Evolutionary conservation across 2,329 filamentous ascomycete genomes (phyloP).

Genomic region (Fusarium brevicatenulatum): DNA sequence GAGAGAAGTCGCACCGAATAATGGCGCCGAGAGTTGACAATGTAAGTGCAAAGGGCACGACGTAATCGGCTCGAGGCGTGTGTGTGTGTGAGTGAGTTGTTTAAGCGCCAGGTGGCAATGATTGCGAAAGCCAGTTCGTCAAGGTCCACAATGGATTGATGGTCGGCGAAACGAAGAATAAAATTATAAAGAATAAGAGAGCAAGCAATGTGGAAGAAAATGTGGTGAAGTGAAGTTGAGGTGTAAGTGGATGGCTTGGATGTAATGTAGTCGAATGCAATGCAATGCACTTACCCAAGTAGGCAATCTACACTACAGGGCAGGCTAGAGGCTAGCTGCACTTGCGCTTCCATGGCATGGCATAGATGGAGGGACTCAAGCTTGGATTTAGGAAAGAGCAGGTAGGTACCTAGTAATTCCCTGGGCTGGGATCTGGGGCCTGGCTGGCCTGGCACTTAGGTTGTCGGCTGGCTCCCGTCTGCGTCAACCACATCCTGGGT

Average conservation of each 20-base stretch:
- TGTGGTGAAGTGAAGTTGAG: conserved; percentile 13
- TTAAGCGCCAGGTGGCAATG: background rate
- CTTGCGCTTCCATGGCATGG: conserved; percentile 1
- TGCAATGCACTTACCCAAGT: conserved; percentile 2
- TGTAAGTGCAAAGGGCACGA: background rate
- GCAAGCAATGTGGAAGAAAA: background rate
- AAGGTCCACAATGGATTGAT: background rate
- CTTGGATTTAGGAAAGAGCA: background rate
- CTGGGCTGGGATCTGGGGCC: background rate
- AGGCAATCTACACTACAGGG: conserved; percentile 4
- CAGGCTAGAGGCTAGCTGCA: conserved; percentile 1
- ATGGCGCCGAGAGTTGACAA: background rate
- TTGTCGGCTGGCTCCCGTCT: conserved; percentile 17
- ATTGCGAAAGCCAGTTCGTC: background rate
- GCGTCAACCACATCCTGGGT: conserved; percentile 2
- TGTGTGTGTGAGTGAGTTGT: background rate
- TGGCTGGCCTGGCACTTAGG: background rate
- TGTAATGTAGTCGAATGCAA: conserved; percentile 10
- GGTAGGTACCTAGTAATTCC: background rate
- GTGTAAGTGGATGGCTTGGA: conserved; percentile 19
- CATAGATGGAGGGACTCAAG: background rate
- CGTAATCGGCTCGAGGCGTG: background rate
- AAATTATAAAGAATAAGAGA: background rate
- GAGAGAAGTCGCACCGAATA: background rate
- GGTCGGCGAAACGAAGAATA: background rate